These are phyloP conservation scores for Musa troglodytarum DNA, from an alignment of 176 grass and related monocot species.

Conservation along the genomic window DNA sequence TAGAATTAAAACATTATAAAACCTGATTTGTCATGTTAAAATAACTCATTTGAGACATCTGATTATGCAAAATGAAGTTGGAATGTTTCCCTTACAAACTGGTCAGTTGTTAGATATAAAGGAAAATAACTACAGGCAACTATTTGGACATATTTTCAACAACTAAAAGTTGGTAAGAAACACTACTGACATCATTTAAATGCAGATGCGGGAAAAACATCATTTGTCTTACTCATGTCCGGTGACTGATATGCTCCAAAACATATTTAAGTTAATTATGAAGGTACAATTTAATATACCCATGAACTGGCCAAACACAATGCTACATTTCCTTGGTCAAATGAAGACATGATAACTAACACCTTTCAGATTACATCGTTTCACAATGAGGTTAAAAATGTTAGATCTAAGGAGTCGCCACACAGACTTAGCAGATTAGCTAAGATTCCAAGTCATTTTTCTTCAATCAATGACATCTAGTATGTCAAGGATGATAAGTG, in stretches of 20 bases:
- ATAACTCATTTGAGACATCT: background rate
- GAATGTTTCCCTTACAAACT: background rate
- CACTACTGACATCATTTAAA: background rate
- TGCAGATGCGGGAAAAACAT: background rate
- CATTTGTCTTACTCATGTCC: too few relatives aligned
- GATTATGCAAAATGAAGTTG: background rate
- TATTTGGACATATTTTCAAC: background rate
- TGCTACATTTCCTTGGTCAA: too few relatives aligned
- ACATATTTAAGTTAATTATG: too few relatives aligned
- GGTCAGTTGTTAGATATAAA: background rate
- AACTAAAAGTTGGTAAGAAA: background rate
- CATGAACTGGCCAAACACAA: too few relatives aligned
- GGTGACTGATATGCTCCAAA: too few relatives aligned
- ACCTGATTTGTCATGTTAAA: background rate
- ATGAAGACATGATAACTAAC: too few relatives aligned
- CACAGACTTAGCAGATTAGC: too few relatives aligned
- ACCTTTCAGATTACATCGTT: too few relatives aligned
- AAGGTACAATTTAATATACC: too few relatives aligned
- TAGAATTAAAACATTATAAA: background rate
- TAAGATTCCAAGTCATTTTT: too few relatives aligned
- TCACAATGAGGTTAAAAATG: too few relatives aligned
- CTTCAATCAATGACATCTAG: background rate
- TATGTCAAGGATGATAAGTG: slow-evolving; percentile 6
- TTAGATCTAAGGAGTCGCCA: too few relatives aligned
- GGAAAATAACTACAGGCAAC: background rate